Evolutionary conservation across 2,329 filamentous ascomycete genomes (phyloP), one percentile per base, ranked within the genome.

Genomic region (Pseudofabraea citricarpa): DNA sequence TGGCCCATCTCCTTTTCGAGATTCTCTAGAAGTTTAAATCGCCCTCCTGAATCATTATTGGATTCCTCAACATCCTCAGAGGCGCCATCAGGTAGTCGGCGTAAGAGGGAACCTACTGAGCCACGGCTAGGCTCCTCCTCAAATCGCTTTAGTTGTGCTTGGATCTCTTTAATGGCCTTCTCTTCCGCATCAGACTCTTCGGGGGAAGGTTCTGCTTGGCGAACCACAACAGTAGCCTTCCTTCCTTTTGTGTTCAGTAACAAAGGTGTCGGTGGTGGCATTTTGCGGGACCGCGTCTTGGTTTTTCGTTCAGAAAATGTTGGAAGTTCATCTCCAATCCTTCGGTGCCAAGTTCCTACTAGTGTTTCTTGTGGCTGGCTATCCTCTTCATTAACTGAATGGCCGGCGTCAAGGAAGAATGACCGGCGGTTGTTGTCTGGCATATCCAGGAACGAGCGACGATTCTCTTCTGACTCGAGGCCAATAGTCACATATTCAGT

Each of bases 1-100:
- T 70, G 60, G 1, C 73, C 76, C 71, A 84, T 78, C 58, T 85
- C 81, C 47, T 65, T 67, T 55, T 85, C 81, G 1, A 85, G 64
- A 46, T 79, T 73, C 23, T 77, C 72, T 2, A 85, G 63, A 3
- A 82, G 66, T 40, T 35, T 47, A 13, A 57, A 38, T n/a, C 56
- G 49, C 18, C 48, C 46, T 12, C 36, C 45, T 7, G 21, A 27
- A 18, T 51, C 26, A 21, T 50, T 42, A 9, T 46, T 38, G 7
- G 27, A 23, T 31, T 21, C 26, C 1, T 21, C 41, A 31, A 36
- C 33, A 16, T 41, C 18, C n/a, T 36, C 19, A 16, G 19, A 36
- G 13, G 31, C 20, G 10, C 27, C 16, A 33, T 52, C 48, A 15
- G 58, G 56, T 12, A 60, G 36, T 21, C 44, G 48, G 15, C 51